Percentiles rank a stretch among this genome's conserved stretches.
phyloP scores from a whole-genome alignment of 129 eudicot species.

The Kitagawia praeruptora region DNA sequence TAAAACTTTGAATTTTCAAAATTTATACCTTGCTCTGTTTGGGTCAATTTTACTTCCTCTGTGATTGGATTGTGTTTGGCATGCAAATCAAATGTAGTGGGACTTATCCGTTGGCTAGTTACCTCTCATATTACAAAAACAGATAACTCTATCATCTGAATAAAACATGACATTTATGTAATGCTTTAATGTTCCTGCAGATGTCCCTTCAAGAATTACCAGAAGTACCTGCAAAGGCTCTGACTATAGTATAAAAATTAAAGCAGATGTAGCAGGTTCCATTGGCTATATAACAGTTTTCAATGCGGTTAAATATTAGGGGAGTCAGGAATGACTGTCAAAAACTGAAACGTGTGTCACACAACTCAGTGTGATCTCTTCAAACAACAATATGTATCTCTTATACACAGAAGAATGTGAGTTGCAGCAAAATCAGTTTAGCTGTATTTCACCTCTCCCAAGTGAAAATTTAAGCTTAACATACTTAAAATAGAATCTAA shows the following conservation, averaged over 20 bases:
- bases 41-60: background rate
- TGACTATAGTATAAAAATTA: conserved; percentile 9
- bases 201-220: conserved; percentile 70
- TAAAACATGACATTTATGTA: background rate
- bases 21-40: background rate
- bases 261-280: background rate
- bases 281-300: no score
- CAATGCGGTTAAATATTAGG: background rate
- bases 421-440: no score
- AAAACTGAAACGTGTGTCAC: background rate
- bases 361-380: background rate
- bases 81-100: background rate
- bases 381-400: no score
- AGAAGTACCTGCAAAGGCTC: conserved; percentile 49
- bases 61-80: background rate
- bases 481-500: no score
- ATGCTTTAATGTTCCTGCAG: conserved; percentile 27
- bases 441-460: no score
- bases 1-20: background rate
- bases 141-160: background rate
- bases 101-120: background rate
- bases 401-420: no score
- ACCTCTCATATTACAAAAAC: background rate
- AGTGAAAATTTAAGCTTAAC: no score
- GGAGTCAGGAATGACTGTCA: background rate